phyloP scores from a whole-genome alignment of 2,329 filamentous ascomycete species.

The Phialocephala subalpina region DNA sequence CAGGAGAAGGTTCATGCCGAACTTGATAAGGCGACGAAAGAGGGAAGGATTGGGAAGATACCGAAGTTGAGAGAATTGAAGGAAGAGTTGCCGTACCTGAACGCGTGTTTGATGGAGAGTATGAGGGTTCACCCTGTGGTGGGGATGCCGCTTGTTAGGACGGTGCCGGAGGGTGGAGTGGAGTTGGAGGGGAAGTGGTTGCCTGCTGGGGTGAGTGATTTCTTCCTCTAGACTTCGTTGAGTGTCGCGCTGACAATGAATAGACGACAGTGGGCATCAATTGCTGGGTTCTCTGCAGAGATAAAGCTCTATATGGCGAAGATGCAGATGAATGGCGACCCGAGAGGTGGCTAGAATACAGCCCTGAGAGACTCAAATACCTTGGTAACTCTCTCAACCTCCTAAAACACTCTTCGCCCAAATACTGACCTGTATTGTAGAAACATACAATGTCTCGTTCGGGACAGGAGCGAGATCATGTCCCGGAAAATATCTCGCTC shows the following conservation, averaged over 20 bases:
- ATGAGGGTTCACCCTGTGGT: constrained; percentile 55
- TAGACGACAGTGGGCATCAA: constrained; percentile 58
- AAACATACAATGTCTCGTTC: constrained; percentile 27
- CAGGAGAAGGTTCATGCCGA: constrained; percentile 43
- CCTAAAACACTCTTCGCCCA: not conserved
- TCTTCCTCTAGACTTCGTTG: not conserved
- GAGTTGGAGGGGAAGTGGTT: constrained; percentile 45
- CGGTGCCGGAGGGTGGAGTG: constrained; percentile 43
- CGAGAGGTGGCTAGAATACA: constrained; percentile 60
- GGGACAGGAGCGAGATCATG: constrained; percentile 27
- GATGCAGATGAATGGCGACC: constrained; percentile 62
- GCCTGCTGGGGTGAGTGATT: constrained; percentile 55
- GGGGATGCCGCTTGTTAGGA: constrained; percentile 52
- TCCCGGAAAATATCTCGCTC: constrained; percentile 30
- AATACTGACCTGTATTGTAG: not conserved
- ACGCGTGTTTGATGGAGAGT: constrained; percentile 56
- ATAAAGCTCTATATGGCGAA: constrained; percentile 55
- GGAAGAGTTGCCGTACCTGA: constrained; percentile 51
- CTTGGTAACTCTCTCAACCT: constrained; percentile 11
- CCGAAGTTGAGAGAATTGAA: constrained; percentile 29
- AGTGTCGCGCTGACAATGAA: not conserved
- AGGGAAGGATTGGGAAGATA: constrained; percentile 21
- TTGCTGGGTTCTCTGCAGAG: constrained; percentile 47
- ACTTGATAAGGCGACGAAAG: constrained; percentile 35
- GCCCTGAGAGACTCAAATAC: constrained; percentile 20